Percentiles rank a stretch among this genome's conserved stretches.
These are phyloP conservation scores for Selenicereus undatus DNA, from an alignment of 148 eudicot genomes.

Conservation along the genomic window DNA sequence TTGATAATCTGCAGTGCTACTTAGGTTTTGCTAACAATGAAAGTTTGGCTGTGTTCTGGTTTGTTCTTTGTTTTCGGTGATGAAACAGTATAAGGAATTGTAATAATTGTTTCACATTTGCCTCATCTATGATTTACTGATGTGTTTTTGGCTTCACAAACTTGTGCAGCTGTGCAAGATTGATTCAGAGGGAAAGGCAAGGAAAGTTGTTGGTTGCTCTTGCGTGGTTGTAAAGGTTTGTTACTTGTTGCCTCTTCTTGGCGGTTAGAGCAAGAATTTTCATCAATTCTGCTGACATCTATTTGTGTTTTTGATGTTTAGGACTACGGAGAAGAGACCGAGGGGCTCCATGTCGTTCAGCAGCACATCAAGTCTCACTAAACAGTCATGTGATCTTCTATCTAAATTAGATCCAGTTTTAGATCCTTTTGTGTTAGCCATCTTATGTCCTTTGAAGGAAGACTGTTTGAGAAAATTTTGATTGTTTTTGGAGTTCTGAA, in stretches of 20 bases:
- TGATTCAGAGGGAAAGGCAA: slow-evolving; percentile 37
- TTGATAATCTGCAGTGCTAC: background rate
- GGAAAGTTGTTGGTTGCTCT: slow-evolving; percentile 37
- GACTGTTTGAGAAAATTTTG: slow-evolving; percentile 8
- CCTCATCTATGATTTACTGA: background rate
- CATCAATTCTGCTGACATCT: background rate
- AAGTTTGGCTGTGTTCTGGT: background rate
- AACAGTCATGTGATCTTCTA: background rate
- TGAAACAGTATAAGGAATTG: background rate
- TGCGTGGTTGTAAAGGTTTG: slow-evolving; percentile 30
- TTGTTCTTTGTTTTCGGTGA: too few species aligned
- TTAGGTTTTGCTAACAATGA: background rate
- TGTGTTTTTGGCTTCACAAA: background rate
- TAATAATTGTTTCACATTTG: background rate
- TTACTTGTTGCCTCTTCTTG: background rate
- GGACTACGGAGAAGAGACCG: slow-evolving; percentile 30
- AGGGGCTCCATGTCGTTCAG: slow-evolving; percentile 28
- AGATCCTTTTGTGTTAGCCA: background rate
- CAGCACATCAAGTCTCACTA: slow-evolving; percentile 32
- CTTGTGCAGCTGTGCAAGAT: slow-evolving; percentile 35
- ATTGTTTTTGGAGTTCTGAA: background rate
- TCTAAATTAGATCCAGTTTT: background rate
- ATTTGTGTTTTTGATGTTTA: background rate
- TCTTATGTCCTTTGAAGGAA: background rate
- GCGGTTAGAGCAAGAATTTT: background rate